A percentile compares a stretch with the other conserved stretches of the same genome.
Conservation (phyloP, 2,329 filamentous ascomycete species). For the Penicillium janthinellum region DNA sequence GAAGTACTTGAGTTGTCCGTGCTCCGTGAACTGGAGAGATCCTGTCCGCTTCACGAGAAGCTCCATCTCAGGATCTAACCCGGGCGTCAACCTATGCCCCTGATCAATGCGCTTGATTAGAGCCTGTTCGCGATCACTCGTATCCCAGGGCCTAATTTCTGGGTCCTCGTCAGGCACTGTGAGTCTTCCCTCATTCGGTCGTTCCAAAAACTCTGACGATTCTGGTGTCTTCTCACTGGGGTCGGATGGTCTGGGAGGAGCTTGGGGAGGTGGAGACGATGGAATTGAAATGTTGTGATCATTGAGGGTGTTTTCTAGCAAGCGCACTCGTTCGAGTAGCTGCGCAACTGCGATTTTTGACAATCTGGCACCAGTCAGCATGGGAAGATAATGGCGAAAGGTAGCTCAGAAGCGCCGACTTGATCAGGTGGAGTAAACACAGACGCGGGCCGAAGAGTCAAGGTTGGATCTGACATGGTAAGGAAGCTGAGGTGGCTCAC, state of each 20-base stretch:
- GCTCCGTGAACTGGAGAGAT: slow-evolving; percentile 35
- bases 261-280: neutral
- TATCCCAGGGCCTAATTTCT: neutral
- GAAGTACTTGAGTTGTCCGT: slow-evolving; percentile 37
- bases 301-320: slow-evolving; percentile 14
- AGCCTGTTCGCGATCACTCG: neutral
- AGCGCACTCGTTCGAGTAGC: slow-evolving; percentile 13
- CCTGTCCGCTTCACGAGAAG: slow-evolving; percentile 26
- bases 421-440: neutral
- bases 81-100: neutral
- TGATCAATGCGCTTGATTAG: neutral
- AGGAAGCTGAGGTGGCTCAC: slow-evolving; percentile 2
- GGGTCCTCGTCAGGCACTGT: neutral
- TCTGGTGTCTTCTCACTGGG: neutral
- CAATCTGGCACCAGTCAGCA: neutral
- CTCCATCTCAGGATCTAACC: neutral
- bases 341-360: slow-evolving; percentile 17
- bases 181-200: neutral
- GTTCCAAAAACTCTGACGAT: neutral
- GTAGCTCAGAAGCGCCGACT: neutral
- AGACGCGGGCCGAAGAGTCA: neutral
- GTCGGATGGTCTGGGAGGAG: neutral
- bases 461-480: neutral
- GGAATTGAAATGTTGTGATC: slow-evolving; percentile 18
- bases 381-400: neutral